phyloP scores from a whole-genome alignment of 176 grass and related monocot genomes.

The Lolium multiflorum region DNA sequence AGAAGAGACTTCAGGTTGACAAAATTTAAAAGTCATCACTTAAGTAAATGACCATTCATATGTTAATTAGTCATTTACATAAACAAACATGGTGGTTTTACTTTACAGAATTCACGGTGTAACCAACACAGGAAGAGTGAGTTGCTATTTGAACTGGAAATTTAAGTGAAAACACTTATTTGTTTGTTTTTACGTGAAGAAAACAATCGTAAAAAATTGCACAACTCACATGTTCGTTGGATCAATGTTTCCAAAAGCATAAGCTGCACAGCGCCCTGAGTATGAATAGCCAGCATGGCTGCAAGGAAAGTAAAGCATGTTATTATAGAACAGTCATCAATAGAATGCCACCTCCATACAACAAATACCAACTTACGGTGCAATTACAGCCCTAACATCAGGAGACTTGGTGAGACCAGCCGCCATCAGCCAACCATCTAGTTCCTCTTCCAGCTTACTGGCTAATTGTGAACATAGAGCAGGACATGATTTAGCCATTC shows the following conservation, averaged over 20 bases:
- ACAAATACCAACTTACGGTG: conserved; percentile 72
- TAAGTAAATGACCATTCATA: neutral
- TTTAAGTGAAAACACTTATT: neutral
- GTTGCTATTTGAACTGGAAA: neutral
- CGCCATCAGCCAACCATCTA: conserved; percentile 70
- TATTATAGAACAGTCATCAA: neutral
- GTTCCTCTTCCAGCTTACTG: conserved; percentile 83
- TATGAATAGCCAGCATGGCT: conserved; percentile 99
- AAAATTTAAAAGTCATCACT: neutral
- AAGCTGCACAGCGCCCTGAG: conserved; percentile 89
- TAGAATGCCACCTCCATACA: neutral
- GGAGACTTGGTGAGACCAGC: conserved; percentile 77
- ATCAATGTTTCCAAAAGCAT: conserved; percentile 98
- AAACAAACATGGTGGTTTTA: neutral
- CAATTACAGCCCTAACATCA: conserved; percentile 89
- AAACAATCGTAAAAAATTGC: neutral
- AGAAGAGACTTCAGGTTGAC: neutral
- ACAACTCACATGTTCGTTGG: conserved; percentile 84
- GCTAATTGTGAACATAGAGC: conserved; percentile 58
- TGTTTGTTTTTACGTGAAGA: neutral
- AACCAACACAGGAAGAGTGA: conserved; percentile 4
- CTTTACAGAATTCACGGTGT: neutral
- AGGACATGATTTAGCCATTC: conserved; percentile 30
- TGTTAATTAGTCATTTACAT: conserved; percentile 9
- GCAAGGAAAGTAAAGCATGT: conserved; percentile 41